phyloP scores from a whole-genome alignment of 352 stramenopile species.

The Phytophthora multivora region DNA sequence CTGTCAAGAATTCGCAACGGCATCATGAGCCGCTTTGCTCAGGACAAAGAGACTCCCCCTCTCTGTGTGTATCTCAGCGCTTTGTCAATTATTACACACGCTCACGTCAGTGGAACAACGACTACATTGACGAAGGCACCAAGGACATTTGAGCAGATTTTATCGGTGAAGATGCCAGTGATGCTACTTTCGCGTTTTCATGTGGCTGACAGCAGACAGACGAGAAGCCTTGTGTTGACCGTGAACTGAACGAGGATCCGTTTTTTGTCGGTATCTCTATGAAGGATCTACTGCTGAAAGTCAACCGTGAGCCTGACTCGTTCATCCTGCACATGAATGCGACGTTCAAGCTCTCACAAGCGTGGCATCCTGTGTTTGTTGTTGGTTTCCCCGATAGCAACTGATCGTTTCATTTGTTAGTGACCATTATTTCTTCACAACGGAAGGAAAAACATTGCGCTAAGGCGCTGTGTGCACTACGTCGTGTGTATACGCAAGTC shows the following conservation, averaged over 20 bases:
- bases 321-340: slow-evolving; percentile 12
- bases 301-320: neutral
- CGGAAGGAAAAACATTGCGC: slow-evolving; percentile 5
- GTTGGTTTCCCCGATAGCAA: slow-evolving; percentile 26
- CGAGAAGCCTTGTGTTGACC: neutral
- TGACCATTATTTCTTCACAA: slow-evolving; percentile 17
- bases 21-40: neutral
- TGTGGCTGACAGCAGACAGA: neutral
- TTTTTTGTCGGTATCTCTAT: neutral
- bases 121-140: neutral
- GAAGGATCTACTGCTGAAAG: neutral
- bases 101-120: neutral
- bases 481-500: neutral
- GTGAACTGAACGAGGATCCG: neutral
- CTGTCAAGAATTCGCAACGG: slow-evolving; percentile 1
- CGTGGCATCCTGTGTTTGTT: slow-evolving; percentile 13
- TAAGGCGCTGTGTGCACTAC: neutral
- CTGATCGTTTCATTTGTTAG: slow-evolving; percentile 22
- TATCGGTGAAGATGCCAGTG: neutral
- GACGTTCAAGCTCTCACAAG: slow-evolving; percentile 27
- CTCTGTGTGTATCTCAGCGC: neutral
- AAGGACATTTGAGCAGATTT: slow-evolving; percentile 1
- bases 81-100: slow-evolving; percentile 7
- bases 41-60: neutral
- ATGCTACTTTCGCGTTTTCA: neutral